Conservation (phyloP, 2,329 filamentous ascomycete species). For the Ascochyta koolunga region DNA sequence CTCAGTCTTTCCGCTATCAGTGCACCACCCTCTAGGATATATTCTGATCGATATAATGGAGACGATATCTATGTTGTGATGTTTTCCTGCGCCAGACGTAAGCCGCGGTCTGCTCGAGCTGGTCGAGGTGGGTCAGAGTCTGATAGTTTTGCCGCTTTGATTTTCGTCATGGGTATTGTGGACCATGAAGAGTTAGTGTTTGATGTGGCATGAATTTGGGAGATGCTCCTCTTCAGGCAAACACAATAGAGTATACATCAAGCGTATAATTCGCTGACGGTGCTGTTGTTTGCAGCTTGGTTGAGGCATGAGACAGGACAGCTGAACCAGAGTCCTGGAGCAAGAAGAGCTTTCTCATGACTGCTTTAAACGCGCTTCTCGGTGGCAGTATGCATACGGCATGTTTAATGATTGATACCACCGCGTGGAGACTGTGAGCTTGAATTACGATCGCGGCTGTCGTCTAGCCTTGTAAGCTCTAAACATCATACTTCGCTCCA, state of each 20-base stretch:
- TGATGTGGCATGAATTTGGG: no score
- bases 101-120: constrained; percentile 5
- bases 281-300: no score
- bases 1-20: constrained; percentile 2
- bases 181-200: no score
- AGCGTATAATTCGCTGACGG: no score
- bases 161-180: no score
- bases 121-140: not conserved
- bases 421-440: constrained; percentile 35
- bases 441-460: constrained; percentile 39
- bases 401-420: constrained; percentile 41
- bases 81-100: not conserved
- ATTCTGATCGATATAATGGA: not conserved
- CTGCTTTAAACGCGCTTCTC: no score
- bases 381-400: no score
- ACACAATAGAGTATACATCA: no score
- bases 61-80: not conserved
- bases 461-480: constrained; percentile 27
- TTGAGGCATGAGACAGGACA: no score
- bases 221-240: no score
- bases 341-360: no score
- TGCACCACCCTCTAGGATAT: not conserved
- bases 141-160: not conserved
- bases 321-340: no score
- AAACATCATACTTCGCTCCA: constrained; percentile 35